Percentiles rank a stretch among this genome's conserved stretches.
phyloP scores from a whole-genome alignment of 2,329 filamentous ascomycete species.

The Biscogniauxia sp. region DNA sequence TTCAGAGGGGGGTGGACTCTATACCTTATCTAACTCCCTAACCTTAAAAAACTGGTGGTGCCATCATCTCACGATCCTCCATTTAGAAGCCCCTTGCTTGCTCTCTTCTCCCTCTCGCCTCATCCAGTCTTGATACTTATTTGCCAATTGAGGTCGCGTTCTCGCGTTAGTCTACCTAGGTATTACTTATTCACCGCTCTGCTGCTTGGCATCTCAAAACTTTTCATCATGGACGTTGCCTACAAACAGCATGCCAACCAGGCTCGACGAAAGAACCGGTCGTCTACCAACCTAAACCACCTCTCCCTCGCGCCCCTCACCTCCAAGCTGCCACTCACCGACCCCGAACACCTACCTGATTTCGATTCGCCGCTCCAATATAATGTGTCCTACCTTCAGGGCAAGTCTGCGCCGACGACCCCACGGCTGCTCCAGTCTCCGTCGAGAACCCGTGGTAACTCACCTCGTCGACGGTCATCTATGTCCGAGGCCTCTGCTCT shows the following conservation, averaged over 20 bases:
- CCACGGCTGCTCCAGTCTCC: constrained; percentile 61
- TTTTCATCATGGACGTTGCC: constrained; percentile 52
- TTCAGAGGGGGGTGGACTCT: neutral
- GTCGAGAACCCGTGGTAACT: constrained; percentile 47
- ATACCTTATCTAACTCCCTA: neutral
- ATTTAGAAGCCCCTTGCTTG: neutral
- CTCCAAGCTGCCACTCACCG: constrained; percentile 56
- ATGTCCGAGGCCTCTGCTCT: constrained; percentile 29
- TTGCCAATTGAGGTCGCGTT: neutral
- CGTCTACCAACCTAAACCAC: constrained; percentile 57
- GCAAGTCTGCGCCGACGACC: constrained; percentile 62
- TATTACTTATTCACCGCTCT: neutral
- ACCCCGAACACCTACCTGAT: constrained; percentile 47
- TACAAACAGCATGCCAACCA: constrained; percentile 60
- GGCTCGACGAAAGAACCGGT: constrained; percentile 56
- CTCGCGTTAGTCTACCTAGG: neutral
- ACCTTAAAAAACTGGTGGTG: neutral
- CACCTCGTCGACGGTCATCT: constrained; percentile 42
- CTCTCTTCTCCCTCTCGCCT: neutral
- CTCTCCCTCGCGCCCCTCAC: constrained; percentile 64
- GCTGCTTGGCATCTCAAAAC: neutral
- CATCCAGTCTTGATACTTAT: neutral
- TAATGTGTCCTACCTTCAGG: constrained; percentile 57
- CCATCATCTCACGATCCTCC: neutral
- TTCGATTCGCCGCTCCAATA: constrained; percentile 33